Conservation (phyloP, 2,329 filamentous ascomycete genomes). For the Microcyclospora pomicola region DNA sequence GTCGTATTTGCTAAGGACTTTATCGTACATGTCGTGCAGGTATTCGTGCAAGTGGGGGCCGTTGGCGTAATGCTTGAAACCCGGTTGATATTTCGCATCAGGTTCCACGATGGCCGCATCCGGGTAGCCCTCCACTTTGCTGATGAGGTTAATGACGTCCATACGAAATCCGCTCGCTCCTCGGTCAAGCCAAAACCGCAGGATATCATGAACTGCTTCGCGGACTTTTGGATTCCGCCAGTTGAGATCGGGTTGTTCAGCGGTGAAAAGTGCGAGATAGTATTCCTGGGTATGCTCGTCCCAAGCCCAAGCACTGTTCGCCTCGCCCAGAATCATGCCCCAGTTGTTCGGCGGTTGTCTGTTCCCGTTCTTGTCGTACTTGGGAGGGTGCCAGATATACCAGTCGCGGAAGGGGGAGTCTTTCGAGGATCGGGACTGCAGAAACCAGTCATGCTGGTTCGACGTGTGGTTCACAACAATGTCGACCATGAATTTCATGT, state of each 20-base stretch:
- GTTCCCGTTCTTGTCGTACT: constrained; percentile 39
- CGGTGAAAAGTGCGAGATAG: constrained; percentile 34
- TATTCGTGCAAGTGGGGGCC: constrained; percentile 46
- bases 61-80: constrained; percentile 39
- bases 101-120: constrained; percentile 30
- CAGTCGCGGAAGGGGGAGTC: constrained; percentile 43
- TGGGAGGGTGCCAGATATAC: constrained; percentile 52
- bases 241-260: constrained; percentile 35
- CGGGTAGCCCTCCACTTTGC: constrained; percentile 29
- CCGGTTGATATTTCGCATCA: constrained; percentile 33
- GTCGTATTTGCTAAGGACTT: constrained; percentile 42
- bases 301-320: constrained; percentile 31
- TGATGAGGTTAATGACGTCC: constrained; percentile 37
- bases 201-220: constrained; percentile 32
- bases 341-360: constrained; percentile 46
- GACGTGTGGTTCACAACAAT: constrained; percentile 22
- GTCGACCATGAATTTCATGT: constrained; percentile 38
- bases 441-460: constrained; percentile 44
- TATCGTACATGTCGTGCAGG: constrained; percentile 38
- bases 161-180: constrained; percentile 35
- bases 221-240: constrained; percentile 34
- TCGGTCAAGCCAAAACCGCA: constrained; percentile 36
- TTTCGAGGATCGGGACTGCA: constrained; percentile 38
- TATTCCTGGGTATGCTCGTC: constrained; percentile 34
- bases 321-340: constrained; percentile 25